Percentiles rank a stretch among this genome's conserved stretches.
Conservation (phyloP, 176 grass and related monocot species). For the Zoysia pacifica region DNA sequence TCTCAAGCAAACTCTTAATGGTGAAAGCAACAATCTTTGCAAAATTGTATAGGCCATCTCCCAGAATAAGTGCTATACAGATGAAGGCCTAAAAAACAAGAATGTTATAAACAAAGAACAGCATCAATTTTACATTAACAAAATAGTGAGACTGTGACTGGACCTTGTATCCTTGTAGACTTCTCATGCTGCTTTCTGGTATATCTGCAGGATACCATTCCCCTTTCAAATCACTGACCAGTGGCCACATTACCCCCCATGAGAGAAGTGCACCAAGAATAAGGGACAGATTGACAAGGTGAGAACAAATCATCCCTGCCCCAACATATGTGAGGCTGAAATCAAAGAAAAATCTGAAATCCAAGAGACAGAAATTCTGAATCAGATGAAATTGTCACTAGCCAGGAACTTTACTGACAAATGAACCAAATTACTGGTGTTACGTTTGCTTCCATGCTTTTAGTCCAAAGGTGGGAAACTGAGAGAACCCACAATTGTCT, state of each 20-base stretch:
- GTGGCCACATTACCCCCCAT: constrained; percentile 97
- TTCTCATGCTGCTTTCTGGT: constrained; percentile 89
- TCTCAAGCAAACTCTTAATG: constrained; percentile 56
- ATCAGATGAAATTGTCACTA: constrained; percentile 35
- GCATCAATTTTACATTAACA: background rate
- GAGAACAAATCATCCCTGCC: constrained; percentile 96
- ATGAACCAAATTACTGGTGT: constrained; percentile 20
- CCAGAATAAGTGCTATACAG: constrained; percentile 88
- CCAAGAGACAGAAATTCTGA: constrained; percentile 23
- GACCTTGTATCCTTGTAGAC: constrained; percentile 98
- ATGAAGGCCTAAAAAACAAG: constrained; percentile 75
- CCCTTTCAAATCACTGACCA: constrained; percentile 75
- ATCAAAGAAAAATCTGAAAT: constrained; percentile 89
- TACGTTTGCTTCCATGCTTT: constrained; percentile 95
- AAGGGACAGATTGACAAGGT: constrained; percentile 89
- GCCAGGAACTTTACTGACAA: constrained; percentile 19
- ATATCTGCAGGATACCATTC: constrained; percentile 77
- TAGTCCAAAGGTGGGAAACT: constrained; percentile 93
- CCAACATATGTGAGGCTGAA: constrained; percentile 96
- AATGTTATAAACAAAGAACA: constrained; percentile 32
- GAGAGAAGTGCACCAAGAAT: constrained; percentile 83
- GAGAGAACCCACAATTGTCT: constrained; percentile 79
- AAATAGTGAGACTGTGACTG: constrained; percentile 3
- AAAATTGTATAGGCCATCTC: constrained; percentile 95
- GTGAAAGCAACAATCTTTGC: constrained; percentile 71